Conservation (phyloP, 192 early-diverging fungal genomes). For the Podila epicladia region DNA sequence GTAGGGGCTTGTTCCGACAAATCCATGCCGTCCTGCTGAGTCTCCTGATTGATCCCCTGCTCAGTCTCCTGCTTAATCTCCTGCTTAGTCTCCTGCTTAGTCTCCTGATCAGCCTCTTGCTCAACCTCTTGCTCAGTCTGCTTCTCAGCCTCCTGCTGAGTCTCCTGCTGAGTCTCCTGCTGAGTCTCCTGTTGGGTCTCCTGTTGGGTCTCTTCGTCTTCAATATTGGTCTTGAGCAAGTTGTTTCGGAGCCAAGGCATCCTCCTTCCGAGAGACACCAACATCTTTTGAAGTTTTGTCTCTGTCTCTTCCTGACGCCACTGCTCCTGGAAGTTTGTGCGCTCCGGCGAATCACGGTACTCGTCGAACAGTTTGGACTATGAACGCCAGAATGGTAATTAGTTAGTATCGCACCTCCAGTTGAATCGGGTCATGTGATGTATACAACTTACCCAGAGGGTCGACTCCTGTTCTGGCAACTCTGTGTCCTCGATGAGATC, state of each 20-base stretch:
- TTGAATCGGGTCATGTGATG: not conserved
- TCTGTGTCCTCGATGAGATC: slow-evolving; percentile 60
- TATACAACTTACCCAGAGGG: slow-evolving; percentile 57
- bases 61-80: not conserved
- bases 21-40: not conserved
- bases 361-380: slow-evolving; percentile 67
- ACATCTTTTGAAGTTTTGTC: slow-evolving; percentile 75
- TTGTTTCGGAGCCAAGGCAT: slow-evolving; percentile 77
- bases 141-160: not conserved
- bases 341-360: slow-evolving; percentile 64
- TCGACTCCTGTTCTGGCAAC: slow-evolving; percentile 59
- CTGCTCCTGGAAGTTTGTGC: slow-evolving; percentile 71
- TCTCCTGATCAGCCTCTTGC: not conserved
- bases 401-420: not conserved
- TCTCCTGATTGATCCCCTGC: not conserved
- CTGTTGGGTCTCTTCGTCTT: not conserved
- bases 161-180: not conserved
- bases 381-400: not conserved
- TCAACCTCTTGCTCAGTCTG: not conserved
- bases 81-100: not conserved
- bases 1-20: not conserved
- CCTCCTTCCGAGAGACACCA: slow-evolving; percentile 69
- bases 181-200: not conserved
- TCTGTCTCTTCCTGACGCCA: slow-evolving; percentile 79
- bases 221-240: slow-evolving; percentile 18